phyloP scores from a whole-genome alignment of 805 yeast species.

The Kazachstania taianensis region DNA sequence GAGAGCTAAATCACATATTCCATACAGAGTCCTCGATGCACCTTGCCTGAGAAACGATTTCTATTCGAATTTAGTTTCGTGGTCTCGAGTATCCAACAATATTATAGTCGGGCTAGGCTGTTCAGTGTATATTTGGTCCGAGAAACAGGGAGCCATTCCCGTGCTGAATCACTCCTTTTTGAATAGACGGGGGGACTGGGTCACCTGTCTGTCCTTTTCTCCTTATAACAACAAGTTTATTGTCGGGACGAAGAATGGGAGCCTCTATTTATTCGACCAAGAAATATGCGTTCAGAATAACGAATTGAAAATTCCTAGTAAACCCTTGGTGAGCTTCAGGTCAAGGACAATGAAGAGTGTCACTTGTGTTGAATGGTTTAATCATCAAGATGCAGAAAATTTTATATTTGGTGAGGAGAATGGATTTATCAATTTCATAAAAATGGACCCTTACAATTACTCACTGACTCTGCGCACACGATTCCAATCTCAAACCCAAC shows the following conservation, averaged over 20 bases:
- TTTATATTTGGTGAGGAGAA: slow-evolving; percentile 56
- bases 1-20: slow-evolving; percentile 30
- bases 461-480: slow-evolving; percentile 16
- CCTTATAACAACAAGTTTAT: slow-evolving; percentile 36
- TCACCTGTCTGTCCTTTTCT: slow-evolving; percentile 53
- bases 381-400: slow-evolving; percentile 8
- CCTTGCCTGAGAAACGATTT: slow-evolving; percentile 68
- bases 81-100: slow-evolving; percentile 42
- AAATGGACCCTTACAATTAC: not conserved
- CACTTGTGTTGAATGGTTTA: slow-evolving; percentile 54
- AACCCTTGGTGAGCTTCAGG: slow-evolving; percentile 15
- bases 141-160: slow-evolving; percentile 35
- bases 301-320: slow-evolving; percentile 3
- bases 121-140: slow-evolving; percentile 55
- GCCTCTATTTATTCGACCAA: slow-evolving; percentile 38
- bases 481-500: slow-evolving; percentile 44
- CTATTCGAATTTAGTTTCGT: slow-evolving; percentile 63
- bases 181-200: slow-evolving; percentile 27
- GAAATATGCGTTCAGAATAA: slow-evolving; percentile 9
- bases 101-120: slow-evolving; percentile 60
- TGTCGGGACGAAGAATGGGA: slow-evolving; percentile 52
- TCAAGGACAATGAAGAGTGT: slow-evolving; percentile 33
- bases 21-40: slow-evolving; percentile 51
- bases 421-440: slow-evolving; percentile 45
- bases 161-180: slow-evolving; percentile 32